Conservation (phyloP, 345 rosid species). For the Populus euphratica region DNA sequence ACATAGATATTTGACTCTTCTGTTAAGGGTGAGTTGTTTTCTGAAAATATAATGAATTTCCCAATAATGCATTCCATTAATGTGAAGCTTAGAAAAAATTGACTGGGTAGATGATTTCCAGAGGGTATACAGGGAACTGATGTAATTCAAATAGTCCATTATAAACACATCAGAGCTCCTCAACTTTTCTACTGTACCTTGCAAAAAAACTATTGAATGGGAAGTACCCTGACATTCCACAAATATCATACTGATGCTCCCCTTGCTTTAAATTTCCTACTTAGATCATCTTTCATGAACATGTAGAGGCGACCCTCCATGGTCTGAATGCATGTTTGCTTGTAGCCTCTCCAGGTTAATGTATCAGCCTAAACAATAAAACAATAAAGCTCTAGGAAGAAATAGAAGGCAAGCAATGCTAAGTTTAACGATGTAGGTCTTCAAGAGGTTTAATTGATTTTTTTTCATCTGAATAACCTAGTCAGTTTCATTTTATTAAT, state of each 20-base stretch:
- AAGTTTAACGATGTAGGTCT: not conserved
- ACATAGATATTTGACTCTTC: not conserved
- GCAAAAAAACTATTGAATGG: not conserved
- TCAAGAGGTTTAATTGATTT: not conserved
- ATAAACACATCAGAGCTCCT: not conserved
- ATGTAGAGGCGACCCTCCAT: not conserved
- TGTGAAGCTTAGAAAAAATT: not conserved
- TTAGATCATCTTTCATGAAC: not conserved
- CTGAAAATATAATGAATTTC: not conserved
- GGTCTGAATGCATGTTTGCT: not conserved
- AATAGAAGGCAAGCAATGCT: not conserved
- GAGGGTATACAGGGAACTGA: not conserved
- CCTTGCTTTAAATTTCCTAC: not conserved
- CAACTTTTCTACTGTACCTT: not conserved
- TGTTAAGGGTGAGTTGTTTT: not conserved
- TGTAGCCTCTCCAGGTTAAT: not conserved
- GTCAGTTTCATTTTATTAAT: not conserved
- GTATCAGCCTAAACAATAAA: not conserved
- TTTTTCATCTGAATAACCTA: not conserved
- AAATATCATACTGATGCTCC: not conserved
- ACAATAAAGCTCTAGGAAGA: not conserved
- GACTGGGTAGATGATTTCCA: not conserved
- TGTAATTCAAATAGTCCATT: not conserved
- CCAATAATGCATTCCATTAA: not conserved
- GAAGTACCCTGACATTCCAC: not conserved